These are phyloP conservation scores for Pouteria campechiana DNA, from an alignment of 179 eudicot genomes.

Conservation along the genomic window DNA sequence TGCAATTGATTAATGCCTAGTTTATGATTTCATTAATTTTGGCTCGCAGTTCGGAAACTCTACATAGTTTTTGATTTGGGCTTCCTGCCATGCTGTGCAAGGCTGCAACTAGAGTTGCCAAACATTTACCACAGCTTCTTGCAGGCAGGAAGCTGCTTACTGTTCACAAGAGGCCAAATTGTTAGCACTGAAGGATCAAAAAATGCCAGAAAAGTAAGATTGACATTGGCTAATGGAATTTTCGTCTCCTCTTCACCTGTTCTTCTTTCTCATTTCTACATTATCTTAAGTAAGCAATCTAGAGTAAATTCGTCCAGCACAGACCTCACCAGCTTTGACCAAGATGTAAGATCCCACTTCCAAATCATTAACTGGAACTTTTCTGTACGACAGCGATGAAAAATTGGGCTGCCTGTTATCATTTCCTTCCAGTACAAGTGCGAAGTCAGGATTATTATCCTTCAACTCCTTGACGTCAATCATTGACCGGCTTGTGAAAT, in stretches of 20 bases:
- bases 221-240: neutral
- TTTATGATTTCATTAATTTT: no score
- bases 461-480: constrained; percentile 90
- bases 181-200: neutral
- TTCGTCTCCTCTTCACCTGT: no score
- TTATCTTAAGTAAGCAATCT: no score
- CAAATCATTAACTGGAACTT: constrained; percentile 71
- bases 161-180: neutral
- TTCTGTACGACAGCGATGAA: constrained; percentile 56
- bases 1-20: no score
- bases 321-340: constrained; percentile 99
- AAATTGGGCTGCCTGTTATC: constrained; percentile 35
- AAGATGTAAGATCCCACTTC: constrained; percentile 74
- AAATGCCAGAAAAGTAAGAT: neutral
- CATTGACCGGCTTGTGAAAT: constrained; percentile 91
- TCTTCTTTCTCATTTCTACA: no score
- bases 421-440: constrained; percentile 59
- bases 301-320: no score
- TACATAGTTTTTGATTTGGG: no score
- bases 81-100: no score
- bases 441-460: constrained; percentile 85
- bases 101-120: no score
- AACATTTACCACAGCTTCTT: no score
- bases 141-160: neutral
- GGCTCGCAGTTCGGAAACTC: no score